Conservation (phyloP, 805 yeast genomes). For the Lipomyces spencermartinsiae region DNA sequence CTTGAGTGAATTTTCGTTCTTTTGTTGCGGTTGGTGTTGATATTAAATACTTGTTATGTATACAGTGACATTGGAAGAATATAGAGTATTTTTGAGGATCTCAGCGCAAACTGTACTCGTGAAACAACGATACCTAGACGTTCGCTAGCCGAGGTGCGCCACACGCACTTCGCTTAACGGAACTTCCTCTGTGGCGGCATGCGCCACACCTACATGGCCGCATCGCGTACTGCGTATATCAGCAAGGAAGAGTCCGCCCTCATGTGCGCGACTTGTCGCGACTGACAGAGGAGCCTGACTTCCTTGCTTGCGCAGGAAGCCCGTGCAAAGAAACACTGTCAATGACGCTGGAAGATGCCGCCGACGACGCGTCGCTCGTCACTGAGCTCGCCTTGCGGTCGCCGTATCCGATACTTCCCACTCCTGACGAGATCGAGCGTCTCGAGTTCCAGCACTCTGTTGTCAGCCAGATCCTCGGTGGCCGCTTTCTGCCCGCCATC, state of each 20-base stretch:
- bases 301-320: not conserved
- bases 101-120: not conserved
- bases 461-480: slow-evolving; percentile 25
- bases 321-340: not conserved
- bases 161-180: too few relatives aligned
- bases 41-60: not conserved
- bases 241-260: not conserved
- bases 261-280: not conserved
- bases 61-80: not conserved
- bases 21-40: not conserved
- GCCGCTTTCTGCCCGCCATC: slow-evolving; percentile 28
- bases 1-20: not conserved
- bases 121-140: too few relatives aligned
- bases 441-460: slow-evolving; percentile 22
- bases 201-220: not conserved
- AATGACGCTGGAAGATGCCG: not conserved
- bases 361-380: not conserved
- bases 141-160: not conserved
- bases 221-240: not conserved
- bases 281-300: not conserved
- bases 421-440: slow-evolving; percentile 25
- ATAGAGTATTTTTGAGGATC: not conserved
- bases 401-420: slow-evolving; percentile 17
- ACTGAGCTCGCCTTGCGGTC: not conserved
- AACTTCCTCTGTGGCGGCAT: too few relatives aligned